Evolutionary conservation across 768 basidiomycete species (phyloP).

Genomic region (Lanmaoa pseudosensibilis): DNA sequence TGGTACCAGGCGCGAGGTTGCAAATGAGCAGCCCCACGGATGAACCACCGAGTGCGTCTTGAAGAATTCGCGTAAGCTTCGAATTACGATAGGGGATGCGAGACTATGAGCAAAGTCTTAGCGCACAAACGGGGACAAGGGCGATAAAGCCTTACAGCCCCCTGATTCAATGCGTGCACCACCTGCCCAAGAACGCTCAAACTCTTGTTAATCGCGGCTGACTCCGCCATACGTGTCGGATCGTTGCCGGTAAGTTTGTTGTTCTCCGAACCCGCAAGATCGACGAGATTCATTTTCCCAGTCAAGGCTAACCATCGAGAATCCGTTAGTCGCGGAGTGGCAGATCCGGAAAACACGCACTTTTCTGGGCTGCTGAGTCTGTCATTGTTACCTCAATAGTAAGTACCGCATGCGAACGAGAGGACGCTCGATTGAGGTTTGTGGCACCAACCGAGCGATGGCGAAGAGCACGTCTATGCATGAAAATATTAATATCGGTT

Average conservation of each 20-base stretch:
- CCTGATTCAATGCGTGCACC: slow-evolving; percentile 78
- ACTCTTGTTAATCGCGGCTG: slow-evolving; percentile 87
- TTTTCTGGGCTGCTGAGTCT: slow-evolving; percentile 52
- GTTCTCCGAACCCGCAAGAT: slow-evolving; percentile 90
- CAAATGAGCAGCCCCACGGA: slow-evolving; percentile 82
- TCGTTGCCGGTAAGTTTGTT: slow-evolving; percentile 92
- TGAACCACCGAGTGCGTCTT: slow-evolving; percentile 85
- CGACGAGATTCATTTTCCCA: slow-evolving; percentile 84
- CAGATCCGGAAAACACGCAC: slow-evolving; percentile 36
- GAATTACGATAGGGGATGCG: slow-evolving; percentile 90
- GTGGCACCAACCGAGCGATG: slow-evolving; percentile 85
- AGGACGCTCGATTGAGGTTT: slow-evolving; percentile 79
- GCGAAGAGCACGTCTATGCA: slow-evolving; percentile 62
- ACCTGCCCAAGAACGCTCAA: slow-evolving; percentile 86
- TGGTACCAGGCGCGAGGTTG: slow-evolving; percentile 80
- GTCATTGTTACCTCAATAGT: slow-evolving; percentile 67
- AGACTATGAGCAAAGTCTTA: slow-evolving; percentile 40
- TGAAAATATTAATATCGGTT: background rate
- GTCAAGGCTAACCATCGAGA: slow-evolving; percentile 46
- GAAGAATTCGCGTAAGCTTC: slow-evolving; percentile 83
- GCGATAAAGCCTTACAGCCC: slow-evolving; percentile 45
- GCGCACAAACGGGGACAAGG: background rate
- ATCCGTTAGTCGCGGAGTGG: background rate
- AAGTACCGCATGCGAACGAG: slow-evolving; percentile 86
- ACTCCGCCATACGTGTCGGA: slow-evolving; percentile 83